These are phyloP conservation scores for Hysterium pulicare DNA, from an alignment of 2,329 filamentous ascomycete species.

Conservation along the genomic window DNA sequence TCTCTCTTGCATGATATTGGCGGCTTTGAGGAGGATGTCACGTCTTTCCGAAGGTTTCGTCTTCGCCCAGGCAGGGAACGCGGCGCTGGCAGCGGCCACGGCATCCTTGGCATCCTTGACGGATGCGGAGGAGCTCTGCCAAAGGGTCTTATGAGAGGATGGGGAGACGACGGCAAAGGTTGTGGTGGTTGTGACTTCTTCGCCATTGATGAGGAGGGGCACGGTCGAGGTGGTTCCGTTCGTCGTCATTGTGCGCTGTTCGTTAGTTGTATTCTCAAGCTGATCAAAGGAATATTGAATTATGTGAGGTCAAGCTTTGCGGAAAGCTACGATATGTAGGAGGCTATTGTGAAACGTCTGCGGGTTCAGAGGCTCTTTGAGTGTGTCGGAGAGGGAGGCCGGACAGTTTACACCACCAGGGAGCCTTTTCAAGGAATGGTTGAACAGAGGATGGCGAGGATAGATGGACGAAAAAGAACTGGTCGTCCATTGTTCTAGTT, in stretches of 20 bases:
- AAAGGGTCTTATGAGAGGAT: slow-evolving; percentile 49
- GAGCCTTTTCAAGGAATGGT: too few relatives aligned
- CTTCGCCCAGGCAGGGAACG: slow-evolving; percentile 67
- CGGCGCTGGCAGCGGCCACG: slow-evolving; percentile 59
- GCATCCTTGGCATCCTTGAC: slow-evolving; percentile 55
- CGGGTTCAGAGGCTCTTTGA: too few relatives aligned
- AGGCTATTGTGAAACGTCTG: too few relatives aligned
- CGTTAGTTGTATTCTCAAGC: not conserved
- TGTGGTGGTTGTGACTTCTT: slow-evolving; percentile 45
- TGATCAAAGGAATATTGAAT: too few relatives aligned
- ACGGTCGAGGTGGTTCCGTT: slow-evolving; percentile 19
- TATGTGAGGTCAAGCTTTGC: too few relatives aligned
- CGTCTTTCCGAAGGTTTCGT: slow-evolving; percentile 60
- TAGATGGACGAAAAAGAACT: too few relatives aligned
- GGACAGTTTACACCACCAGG: too few relatives aligned
- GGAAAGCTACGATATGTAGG: too few relatives aligned
- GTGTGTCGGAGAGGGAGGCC: too few relatives aligned
- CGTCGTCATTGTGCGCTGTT: not conserved
- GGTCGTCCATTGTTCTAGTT: too few relatives aligned
- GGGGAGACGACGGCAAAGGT: slow-evolving; percentile 60
- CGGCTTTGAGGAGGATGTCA: slow-evolving; percentile 67
- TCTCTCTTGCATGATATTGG: slow-evolving; percentile 60
- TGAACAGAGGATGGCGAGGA: too few relatives aligned
- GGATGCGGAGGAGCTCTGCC: slow-evolving; percentile 57
- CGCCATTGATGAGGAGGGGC: slow-evolving; percentile 49